Conservation (phyloP, 176 grass and related monocot genomes). For the Ananas comosus region DNA sequence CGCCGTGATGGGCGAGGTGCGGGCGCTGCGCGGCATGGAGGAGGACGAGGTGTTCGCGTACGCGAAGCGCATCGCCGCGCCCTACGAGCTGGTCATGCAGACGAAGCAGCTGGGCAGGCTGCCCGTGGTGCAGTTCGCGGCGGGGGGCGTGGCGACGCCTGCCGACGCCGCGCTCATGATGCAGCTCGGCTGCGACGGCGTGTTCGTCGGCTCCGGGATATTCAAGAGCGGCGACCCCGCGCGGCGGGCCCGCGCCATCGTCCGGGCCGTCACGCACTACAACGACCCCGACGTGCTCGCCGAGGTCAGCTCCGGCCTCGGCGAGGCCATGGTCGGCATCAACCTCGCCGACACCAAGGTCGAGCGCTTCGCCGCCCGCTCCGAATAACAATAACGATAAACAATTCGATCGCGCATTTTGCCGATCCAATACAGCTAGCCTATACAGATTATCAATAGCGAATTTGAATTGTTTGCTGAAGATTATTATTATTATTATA, state of each 20-base stretch:
- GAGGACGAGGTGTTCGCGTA: constrained; percentile 55
- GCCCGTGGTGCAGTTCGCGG: constrained; percentile 57
- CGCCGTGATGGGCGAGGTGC: constrained; percentile 42
- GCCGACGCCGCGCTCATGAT: constrained; percentile 55
- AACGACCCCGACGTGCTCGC: constrained; percentile 52
- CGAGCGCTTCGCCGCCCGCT: constrained; percentile 53
- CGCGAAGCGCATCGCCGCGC: constrained; percentile 44
- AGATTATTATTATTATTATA: too few species aligned
- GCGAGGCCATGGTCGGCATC: constrained; percentile 74
- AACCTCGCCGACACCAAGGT: constrained; percentile 45
- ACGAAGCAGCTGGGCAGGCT: constrained; percentile 59
- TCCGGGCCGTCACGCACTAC: constrained; percentile 63
- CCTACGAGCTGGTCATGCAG: constrained; percentile 57
- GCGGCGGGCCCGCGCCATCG: constrained; percentile 45
- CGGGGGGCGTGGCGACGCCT: constrained; percentile 43
- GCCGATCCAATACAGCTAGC: too few species aligned
- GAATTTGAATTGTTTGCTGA: too few species aligned
- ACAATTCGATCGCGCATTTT: too few species aligned
- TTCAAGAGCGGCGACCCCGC: constrained; percentile 71
- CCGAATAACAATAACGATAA: constrained; percentile 25
- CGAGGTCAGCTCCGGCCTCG: constrained; percentile 50
- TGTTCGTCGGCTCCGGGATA: constrained; percentile 70
- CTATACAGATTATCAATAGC: too few species aligned
- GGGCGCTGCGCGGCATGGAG: constrained; percentile 42
- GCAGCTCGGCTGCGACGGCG: constrained; percentile 46